Evolutionary conservation across 306 rosid species (phyloP), one percentile per base, ranked within the genome.

Genomic region (Cicer judaicum): DNA sequence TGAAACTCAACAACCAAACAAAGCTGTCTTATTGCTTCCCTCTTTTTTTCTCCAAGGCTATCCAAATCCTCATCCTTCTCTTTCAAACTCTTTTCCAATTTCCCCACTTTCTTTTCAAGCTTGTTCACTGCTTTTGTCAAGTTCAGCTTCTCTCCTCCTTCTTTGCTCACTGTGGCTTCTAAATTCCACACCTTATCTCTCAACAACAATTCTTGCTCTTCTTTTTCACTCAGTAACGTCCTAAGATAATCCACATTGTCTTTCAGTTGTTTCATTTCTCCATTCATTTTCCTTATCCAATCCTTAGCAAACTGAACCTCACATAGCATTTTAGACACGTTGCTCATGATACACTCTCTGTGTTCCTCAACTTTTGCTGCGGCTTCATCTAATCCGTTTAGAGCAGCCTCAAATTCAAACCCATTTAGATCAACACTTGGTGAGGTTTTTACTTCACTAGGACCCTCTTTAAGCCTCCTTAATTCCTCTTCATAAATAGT

Each of bases 21-120:
- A 0, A 93, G 89, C 16, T 91, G 97, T 62, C 89, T 86, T 75
- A 93, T 91, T 24, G 88, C 98, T 74, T 91, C 98, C 55, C 85
- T 91, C 80, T 93, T 93, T 80, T 86, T 88, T 81, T 91, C 96
- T 1, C 89, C 91, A 24, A 89, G 79, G 15, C 74, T 63, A 39
- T 53, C 6, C 52, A 91, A 67, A 5, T 84, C 89, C 43, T 88
- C 96, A 10, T 93, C 93, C 47, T 84, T 91, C 75, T 88, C 92
- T 15, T 81, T 83, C 14, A 89, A 2, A 9, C 16, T 70, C 62
- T 72, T 87, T 29, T 85, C 95, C 77, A 89, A 84, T 60, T 84
- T 87, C 8, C 34, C 75, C 43, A 88, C 82, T 65, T 81, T 88
- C 75, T 87, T 83, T 79, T 93, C 89, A 5, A 93, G 82, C 42